These are phyloP conservation scores for Neostapfia colusana DNA, from an alignment of 176 grass and related monocot genomes.

Conservation along the genomic window DNA sequence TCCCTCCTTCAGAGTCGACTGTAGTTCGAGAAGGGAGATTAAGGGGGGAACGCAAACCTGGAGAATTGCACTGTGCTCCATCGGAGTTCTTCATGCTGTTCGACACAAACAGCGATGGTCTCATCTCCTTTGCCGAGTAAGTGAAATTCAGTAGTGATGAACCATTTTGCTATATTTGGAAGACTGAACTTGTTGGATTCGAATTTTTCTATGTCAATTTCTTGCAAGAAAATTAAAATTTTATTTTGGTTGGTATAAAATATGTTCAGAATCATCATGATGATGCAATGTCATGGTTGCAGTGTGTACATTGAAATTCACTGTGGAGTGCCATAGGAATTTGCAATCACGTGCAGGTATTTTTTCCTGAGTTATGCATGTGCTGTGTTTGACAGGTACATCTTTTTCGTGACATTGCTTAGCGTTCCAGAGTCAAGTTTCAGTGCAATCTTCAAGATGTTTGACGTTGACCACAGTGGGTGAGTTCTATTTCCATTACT, in stretches of 20 bases:
- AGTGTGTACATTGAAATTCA: conserved; percentile 1
- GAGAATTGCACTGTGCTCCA: conserved; percentile 74
- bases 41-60: conserved; percentile 70
- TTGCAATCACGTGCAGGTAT: not conserved
- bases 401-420: conserved; percentile 91
- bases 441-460: conserved; percentile 91
- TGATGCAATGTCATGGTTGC: not conserved
- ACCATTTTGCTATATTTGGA: not conserved
- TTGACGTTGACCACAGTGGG: conserved; percentile 83
- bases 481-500: conserved; percentile 48
- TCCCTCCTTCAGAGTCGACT: conserved; percentile 89
- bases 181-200: not conserved
- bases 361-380: conserved; percentile 8
- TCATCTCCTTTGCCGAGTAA: conserved; percentile 98
- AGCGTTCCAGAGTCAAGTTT: conserved; percentile 89
- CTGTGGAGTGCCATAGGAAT: not conserved
- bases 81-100: conserved; percentile 80
- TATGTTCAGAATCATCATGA: not conserved
- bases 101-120: conserved; percentile 88
- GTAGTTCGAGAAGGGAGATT: conserved; percentile 67
- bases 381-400: conserved; percentile 64
- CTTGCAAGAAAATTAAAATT: not conserved
- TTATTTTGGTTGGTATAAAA: not conserved
- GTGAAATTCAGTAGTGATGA: conserved; percentile 22
- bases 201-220: not conserved